These are phyloP conservation scores for Pseudohyphozyma bogoriensis DNA, from an alignment of 768 basidiomycete species.

Conservation along the genomic window DNA sequence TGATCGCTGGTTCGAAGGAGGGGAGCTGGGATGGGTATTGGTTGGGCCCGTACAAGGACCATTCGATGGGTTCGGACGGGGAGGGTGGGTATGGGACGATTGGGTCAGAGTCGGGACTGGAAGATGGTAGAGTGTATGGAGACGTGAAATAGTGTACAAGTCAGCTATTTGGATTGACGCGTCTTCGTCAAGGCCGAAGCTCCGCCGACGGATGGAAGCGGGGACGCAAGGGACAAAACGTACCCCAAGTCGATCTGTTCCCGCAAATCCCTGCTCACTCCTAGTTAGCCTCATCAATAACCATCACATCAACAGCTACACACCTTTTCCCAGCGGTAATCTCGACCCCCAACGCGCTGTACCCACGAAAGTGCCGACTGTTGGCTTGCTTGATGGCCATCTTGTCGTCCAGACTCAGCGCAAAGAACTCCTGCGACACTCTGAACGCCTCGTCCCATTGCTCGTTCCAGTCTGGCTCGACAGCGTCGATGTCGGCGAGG, in stretches of 20 bases:
- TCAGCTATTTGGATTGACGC: no score
- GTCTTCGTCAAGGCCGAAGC: no score
- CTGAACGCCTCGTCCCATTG: conserved; percentile 6
- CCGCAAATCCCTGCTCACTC: conserved; percentile 8
- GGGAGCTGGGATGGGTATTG: conserved; percentile 13
- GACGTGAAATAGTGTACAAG: no score
- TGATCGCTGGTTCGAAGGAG: conserved; percentile 4
- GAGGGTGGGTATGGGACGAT: conserved; percentile 7
- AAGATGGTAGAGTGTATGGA: not conserved
- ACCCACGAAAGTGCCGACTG: conserved; percentile 14
- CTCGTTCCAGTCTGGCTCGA: conserved; percentile 1
- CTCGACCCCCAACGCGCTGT: conserved; percentile 8
- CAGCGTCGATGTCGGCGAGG: conserved; percentile 7
- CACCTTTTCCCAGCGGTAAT: conserved; percentile 3
- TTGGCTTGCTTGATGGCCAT: not conserved
- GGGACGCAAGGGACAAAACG: not conserved
- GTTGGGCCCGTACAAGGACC: conserved; percentile 17
- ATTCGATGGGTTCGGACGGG: not conserved
- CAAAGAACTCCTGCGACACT: conserved; percentile 6
- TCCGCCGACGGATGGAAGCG: no score
- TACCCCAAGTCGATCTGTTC: conserved; percentile 25
- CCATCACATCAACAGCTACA: no score
- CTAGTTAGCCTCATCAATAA: no score
- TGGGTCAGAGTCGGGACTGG: not conserved
- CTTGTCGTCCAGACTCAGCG: not conserved